A percentile compares a stretch with the other conserved stretches of the same genome.
Evolutionary conservation across 176 grass and related monocot species (phyloP).

Genomic region (Triticum timopheevii): DNA sequence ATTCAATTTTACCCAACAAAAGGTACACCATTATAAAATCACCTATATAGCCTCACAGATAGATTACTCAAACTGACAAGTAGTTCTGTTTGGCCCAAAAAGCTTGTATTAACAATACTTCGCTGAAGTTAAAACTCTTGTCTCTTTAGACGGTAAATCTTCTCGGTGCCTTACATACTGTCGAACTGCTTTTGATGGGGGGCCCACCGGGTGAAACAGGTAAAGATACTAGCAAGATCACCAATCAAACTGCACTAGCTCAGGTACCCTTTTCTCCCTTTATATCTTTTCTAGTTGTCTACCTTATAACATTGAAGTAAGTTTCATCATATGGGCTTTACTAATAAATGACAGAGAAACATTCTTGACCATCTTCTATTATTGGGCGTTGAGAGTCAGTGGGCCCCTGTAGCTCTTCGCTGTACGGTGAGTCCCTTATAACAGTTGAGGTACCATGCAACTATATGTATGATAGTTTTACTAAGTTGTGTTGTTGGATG

Average conservation of each 20-base stretch:
- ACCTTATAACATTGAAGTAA: conserved; percentile 20
- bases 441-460: conserved; percentile 8
- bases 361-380: conserved; percentile 92
- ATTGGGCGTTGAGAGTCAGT: conserved; percentile 90
- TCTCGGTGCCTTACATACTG: conserved; percentile 84
- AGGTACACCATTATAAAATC: conserved; percentile 51
- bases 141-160: conserved; percentile 97
- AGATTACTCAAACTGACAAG: neutral
- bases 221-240: conserved; percentile 79
- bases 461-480: conserved; percentile 19
- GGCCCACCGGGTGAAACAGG: conserved; percentile 47
- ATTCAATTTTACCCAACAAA: conserved; percentile 99
- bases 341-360: conserved; percentile 71
- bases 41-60: conserved; percentile 10
- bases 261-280: conserved; percentile 53
- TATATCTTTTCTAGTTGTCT: neutral
- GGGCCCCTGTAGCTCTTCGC: conserved; percentile 86
- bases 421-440: conserved; percentile 70
- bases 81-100: conserved; percentile 15
- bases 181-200: conserved; percentile 86
- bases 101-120: conserved; percentile 35
- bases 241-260: conserved; percentile 91
- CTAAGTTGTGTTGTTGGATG: conserved; percentile 8
- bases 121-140: conserved; percentile 36
- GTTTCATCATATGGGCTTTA: conserved; percentile 30